Conservation (phyloP, 2,329 filamentous ascomycete species). For the Orbilia quercus region DNA sequence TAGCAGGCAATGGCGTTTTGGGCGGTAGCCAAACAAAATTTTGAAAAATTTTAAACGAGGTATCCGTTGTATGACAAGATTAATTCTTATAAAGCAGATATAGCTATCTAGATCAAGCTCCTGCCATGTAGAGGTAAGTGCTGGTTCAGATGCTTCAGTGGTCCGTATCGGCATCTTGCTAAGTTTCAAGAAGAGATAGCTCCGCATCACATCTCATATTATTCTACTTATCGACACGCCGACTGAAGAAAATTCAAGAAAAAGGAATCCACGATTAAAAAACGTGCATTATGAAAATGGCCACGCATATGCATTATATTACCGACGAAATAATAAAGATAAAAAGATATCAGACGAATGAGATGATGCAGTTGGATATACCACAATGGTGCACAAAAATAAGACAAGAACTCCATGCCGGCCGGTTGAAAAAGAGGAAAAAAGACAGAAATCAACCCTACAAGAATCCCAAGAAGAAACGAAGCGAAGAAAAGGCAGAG, state of each 20-base stretch:
- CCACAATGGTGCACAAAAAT: conserved; percentile 19
- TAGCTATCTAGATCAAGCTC: too few relatives aligned
- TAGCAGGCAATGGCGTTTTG: too few relatives aligned
- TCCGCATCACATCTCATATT: conserved; percentile 1
- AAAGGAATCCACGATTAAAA: conserved; percentile 31
- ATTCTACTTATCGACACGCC: conserved; percentile 36
- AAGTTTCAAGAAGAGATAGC: neutral
- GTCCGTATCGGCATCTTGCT: neutral
- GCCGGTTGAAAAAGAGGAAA: conserved; percentile 28
- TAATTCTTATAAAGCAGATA: too few relatives aligned
- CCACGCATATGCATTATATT: conserved; percentile 22
- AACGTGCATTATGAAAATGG: conserved; percentile 13
- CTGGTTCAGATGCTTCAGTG: too few relatives aligned
- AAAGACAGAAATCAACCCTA: conserved; percentile 43
- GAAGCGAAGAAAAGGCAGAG: conserved; percentile 12
- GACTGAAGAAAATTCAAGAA: conserved; percentile 4
- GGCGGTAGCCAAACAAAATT: too few relatives aligned
- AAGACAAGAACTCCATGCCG: conserved; percentile 53
- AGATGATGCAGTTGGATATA: conserved; percentile 17
- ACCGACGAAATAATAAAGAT: neutral
- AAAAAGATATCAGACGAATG: conserved; percentile 7
- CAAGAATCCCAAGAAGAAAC: conserved; percentile 28
- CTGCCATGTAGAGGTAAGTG: too few relatives aligned
- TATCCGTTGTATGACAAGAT: too few relatives aligned
- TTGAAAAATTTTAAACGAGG: too few relatives aligned